Percentiles rank a stretch among this genome's conserved stretches.
Evolutionary conservation across 208 protist species (phyloP).

Genomic region (Trypanosoma vivax): DNA sequence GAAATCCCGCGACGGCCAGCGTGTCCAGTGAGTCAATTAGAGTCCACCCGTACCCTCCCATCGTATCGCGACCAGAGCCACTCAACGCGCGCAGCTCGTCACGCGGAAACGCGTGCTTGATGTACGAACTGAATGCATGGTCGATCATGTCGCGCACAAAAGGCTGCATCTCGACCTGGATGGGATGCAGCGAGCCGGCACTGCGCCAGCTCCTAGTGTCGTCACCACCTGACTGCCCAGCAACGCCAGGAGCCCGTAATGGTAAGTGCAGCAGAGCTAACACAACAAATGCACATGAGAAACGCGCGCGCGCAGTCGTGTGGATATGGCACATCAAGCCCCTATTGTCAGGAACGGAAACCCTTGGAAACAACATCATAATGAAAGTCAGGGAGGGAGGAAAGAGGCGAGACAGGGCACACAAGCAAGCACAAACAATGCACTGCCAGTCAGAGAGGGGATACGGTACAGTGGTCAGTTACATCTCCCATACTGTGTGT

Average conservation of each 20-base stretch:
- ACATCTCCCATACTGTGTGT: too few species aligned
- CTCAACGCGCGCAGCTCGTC: constrained; percentile 77
- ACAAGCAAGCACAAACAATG: too few species aligned
- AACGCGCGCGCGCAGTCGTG: too few species aligned
- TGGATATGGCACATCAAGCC: too few species aligned
- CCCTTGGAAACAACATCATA: too few species aligned
- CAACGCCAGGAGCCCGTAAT: background rate
- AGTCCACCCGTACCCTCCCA: constrained; percentile 57
- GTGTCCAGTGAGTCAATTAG: constrained; percentile 83
- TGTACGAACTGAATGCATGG: constrained; percentile 81
- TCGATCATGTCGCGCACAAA: constrained; percentile 80
- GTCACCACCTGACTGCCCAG: background rate
- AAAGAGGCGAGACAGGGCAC: too few species aligned
- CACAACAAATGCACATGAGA: too few species aligned
- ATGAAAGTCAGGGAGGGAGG: too few species aligned
- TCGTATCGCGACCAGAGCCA: constrained; percentile 35
- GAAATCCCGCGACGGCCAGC: constrained; percentile 31
- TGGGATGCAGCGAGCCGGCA: constrained; percentile 20
- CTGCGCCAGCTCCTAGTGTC: constrained; percentile 1
- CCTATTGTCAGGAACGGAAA: too few species aligned
- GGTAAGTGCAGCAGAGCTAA: constrained; percentile 4
- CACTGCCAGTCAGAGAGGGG: too few species aligned
- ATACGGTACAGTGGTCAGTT: too few species aligned
- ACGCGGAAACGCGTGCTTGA: constrained; percentile 81
- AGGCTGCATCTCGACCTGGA: constrained; percentile 34